phyloP scores from a whole-genome alignment of 257 asterid species.

The Parsonsia alboflavescens region DNA sequence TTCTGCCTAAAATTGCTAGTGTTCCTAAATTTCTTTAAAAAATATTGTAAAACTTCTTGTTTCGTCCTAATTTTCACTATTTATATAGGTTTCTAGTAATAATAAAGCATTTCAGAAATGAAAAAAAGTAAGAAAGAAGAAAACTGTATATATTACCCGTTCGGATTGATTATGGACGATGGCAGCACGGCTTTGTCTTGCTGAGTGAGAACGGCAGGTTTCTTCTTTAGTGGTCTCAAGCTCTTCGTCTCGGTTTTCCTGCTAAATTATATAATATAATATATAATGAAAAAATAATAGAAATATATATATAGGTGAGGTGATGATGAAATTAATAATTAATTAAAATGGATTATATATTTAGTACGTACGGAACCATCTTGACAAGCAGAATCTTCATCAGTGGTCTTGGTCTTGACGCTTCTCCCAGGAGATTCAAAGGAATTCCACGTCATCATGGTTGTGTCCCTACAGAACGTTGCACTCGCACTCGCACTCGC shows the following conservation, averaged over 20 bases:
- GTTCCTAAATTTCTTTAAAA: too few relatives aligned
- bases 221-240: constrained; percentile 32
- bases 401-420: constrained; percentile 33
- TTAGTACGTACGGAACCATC: constrained; percentile 39
- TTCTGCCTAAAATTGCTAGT: too few relatives aligned
- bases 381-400: constrained; percentile 48
- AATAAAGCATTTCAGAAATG: background rate
- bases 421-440: constrained; percentile 48
- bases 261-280: background rate
- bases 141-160: constrained; percentile 32
- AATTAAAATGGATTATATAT: background rate
- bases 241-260: constrained; percentile 49
- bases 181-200: constrained; percentile 59
- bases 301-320: too few relatives aligned
- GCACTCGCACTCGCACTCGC: constrained; percentile 49
- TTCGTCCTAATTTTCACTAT: too few relatives aligned
- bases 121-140: background rate
- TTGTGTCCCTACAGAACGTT: constrained; percentile 37
- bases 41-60: too few relatives aligned
- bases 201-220: constrained; percentile 32
- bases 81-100: too few relatives aligned
- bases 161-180: constrained; percentile 65
- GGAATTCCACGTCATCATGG: constrained; percentile 52
- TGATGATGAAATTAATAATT: too few relatives aligned
- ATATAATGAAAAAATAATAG: too few relatives aligned